Conservation (phyloP, 768 basidiomycete species). For the Polyporus arcularius region DNA sequence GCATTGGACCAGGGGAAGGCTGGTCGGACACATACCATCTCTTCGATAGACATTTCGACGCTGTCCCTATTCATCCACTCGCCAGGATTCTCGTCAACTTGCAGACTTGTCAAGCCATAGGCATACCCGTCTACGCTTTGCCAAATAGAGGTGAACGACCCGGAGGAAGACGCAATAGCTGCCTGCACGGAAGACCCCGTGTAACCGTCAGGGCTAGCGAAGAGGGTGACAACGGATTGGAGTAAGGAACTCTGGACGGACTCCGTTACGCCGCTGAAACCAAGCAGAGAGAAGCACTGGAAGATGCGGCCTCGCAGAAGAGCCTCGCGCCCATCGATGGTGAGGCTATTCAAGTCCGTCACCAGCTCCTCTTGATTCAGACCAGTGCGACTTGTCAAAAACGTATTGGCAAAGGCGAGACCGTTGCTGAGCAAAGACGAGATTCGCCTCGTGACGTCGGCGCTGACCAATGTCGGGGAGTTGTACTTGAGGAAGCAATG, state of each 20-base stretch:
- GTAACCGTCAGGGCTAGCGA: conserved; percentile 87
- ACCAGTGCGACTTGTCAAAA: conserved; percentile 68
- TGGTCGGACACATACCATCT: conserved; percentile 52
- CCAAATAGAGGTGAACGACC: conserved; percentile 86
- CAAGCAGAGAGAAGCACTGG: conserved; percentile 86
- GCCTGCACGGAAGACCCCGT: conserved; percentile 86
- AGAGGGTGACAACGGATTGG: conserved; percentile 77
- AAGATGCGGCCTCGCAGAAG: conserved; percentile 83
- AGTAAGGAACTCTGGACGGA: conserved; percentile 79
- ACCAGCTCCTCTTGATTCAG: conserved; percentile 51
- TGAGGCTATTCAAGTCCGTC: conserved; percentile 43
- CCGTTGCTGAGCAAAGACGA: conserved; percentile 87
- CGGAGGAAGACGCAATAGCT: conserved; percentile 84
- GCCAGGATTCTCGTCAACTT: conserved; percentile 45
- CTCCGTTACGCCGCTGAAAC: conserved; percentile 77
- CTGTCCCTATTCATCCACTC: conserved; percentile 62
- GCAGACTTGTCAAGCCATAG: conserved; percentile 81
- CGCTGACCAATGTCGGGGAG: conserved; percentile 69
- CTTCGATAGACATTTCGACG: conserved; percentile 78
- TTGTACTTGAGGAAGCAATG: conserved; percentile 87
- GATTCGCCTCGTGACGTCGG: conserved; percentile 89
- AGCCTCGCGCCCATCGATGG: conserved; percentile 77
- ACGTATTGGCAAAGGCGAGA: conserved; percentile 85
- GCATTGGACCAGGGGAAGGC: background rate
- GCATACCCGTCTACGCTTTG: conserved; percentile 85